These are phyloP conservation scores for Sequoia sempervirens DNA, from an alignment of 75 land plant species.

Conservation along the genomic window DNA sequence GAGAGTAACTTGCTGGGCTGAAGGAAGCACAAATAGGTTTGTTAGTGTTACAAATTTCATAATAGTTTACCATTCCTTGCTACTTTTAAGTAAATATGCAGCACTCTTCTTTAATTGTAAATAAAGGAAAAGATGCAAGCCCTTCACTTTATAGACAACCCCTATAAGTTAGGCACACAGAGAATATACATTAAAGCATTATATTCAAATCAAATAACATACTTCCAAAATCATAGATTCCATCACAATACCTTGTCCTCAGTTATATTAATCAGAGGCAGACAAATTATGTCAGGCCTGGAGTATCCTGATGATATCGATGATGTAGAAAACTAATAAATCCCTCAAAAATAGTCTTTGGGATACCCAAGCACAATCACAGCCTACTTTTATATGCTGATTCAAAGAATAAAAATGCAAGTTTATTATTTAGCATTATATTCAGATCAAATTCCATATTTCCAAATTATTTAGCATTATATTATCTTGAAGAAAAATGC, in stretches of 20 bases:
- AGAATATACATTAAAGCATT: neutral
- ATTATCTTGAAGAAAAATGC: too few relatives aligned
- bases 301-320: neutral
- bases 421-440: neutral
- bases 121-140: neutral
- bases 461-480: too few relatives aligned
- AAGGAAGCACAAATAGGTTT: slow-evolving; percentile 9
- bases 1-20: slow-evolving; percentile 84
- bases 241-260: neutral
- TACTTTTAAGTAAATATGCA: neutral
- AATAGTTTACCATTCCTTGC: neutral
- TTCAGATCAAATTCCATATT: too few relatives aligned
- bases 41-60: neutral
- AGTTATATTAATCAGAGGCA: neutral
- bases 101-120: neutral
- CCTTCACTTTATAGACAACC: neutral
- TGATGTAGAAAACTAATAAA: neutral
- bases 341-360: neutral
- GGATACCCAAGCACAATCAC: neutral
- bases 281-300: neutral
- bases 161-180: neutral
- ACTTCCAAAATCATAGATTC: neutral
- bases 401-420: neutral
- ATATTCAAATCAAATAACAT: neutral
- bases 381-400: neutral